Base-by-base conservation (phyloP, 768 basidiomycete genomes). In the Mrakia gelida region DNA sequence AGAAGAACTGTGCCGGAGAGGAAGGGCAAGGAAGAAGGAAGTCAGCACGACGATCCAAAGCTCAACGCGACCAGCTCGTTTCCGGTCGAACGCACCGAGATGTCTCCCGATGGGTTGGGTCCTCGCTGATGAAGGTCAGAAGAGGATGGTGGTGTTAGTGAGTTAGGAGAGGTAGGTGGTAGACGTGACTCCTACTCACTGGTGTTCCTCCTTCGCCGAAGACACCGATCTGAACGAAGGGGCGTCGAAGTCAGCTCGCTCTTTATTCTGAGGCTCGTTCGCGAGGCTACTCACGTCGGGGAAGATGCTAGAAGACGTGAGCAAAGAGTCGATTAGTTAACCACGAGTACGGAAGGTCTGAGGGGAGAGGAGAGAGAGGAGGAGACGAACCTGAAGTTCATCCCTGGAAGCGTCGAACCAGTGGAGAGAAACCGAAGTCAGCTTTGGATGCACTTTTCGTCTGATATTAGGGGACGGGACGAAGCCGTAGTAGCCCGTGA, bases 61-160 rank as follows among this genome's bases (percentile, higher is more conserved):
- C 54, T 8, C 7, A 26, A 59, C 59, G 26, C n/a, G 59, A 59
- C 59, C 2, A n/a, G 1, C 26, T 56, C 6, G 3, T 28, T 59
- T 26, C 2, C 6, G 59, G 10, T 23, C 18, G 10, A 59, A 28
- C 59, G 23, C 0, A 59, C 59, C 16, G 52, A 34, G 59, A 61
- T 41, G n/a, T 62, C 23, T 26, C 73, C 73, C 26, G 21, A 23
- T 23, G 73, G 73, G 61, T 74, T 74, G 26, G 73, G 73, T n/a
- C 73, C 49, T 52, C 73, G 56, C 71, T 72, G 49, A 18, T 7
- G 10, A 49, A 1, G 0, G 52, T 3, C 1, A 41, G 41, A 10
- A 49, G 70, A 18, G 9, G 26, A 28, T n/a, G n/a, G n/a, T n/a
- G n/a, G n/a, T n/a, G n/a, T n/a, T n/a, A n/a, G n/a, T n/a, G n/a